These are phyloP conservation scores for Larix sibirica DNA, from an alignment of 83 land plant species.

Conservation along the genomic window DNA sequence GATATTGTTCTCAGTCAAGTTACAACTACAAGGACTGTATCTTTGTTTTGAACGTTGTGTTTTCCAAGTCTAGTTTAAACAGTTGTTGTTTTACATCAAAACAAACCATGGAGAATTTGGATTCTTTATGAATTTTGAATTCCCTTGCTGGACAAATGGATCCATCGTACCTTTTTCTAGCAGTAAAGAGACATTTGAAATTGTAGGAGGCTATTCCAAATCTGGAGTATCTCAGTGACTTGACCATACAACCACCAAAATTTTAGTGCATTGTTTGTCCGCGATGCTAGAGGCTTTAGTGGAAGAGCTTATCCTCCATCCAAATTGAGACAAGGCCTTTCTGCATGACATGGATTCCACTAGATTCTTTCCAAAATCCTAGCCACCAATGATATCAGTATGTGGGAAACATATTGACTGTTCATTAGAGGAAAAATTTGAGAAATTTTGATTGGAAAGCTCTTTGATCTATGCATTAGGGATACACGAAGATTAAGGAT, in stretches of 20 bases:
- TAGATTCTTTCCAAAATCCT: too few relatives aligned
- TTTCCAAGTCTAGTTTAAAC: background rate
- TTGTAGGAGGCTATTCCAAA: background rate
- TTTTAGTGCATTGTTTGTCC: background rate
- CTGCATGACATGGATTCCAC: too few relatives aligned
- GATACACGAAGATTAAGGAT: too few relatives aligned
- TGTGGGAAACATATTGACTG: too few relatives aligned
- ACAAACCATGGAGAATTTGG: background rate
- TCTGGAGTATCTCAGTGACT: background rate
- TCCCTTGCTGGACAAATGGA: background rate
- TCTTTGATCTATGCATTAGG: too few relatives aligned
- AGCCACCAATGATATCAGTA: too few relatives aligned
- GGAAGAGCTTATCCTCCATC: too few relatives aligned
- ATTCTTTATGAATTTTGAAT: background rate
- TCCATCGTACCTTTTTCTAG: background rate
- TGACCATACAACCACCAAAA: background rate
- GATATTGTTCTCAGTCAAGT: background rate
- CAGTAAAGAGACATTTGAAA: background rate
- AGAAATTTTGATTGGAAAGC: too few relatives aligned
- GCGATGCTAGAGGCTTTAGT: background rate
- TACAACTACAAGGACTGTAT: slow-evolving; percentile 2
- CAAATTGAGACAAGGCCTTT: too few relatives aligned
- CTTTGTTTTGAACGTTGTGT: background rate
- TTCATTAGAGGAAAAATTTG: too few relatives aligned
- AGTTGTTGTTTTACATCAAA: background rate